Base-by-base conservation (phyloP, 345 rosid species). In the Eucalyptus marginata region DNA sequence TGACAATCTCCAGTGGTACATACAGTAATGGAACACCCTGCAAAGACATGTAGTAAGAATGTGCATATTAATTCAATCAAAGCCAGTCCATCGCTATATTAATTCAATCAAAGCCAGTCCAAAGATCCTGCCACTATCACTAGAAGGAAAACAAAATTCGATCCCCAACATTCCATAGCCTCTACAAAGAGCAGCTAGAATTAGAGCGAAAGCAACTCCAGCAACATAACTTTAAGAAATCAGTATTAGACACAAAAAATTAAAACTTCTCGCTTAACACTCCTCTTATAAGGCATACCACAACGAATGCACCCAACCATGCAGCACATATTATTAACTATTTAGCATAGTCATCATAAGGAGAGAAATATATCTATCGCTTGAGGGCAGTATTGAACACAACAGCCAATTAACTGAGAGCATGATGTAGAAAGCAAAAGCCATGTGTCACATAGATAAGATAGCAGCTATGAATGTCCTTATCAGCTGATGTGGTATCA, bases 21-120 rank as follows among this genome's bases (percentile, higher is more conserved):
- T 96, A 97, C 56, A 98, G 91, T 89, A 98, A 91, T 4, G 98
- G 99, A 58, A 95, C 96, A 76, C 98, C 98, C 99, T 98, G 93
- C 44, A 79, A 64, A 49, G 47, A 88, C 58, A 49, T 13, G 47
- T 27, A 76, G 52, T 76, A 76, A 76, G 47, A 29, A 76, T 11
- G 43, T 0, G 5, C 83, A 36, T 76, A 18, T 40, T 43, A 76
- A 76, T 76, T 76, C 83, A 76, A 76, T 76, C 47, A 76, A 71
- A 71, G 47, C 5, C 46, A 36, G 83, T 76, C 83, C 83, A 36
- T 76, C 5, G 5, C 84, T 0, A 40, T 76, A 20, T 40, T 43
- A 76, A 76, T 76, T 76, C 83, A 76, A 76, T 76, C 47, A 76
- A 76, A 76, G 47, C 5, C 47, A 36, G 83, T 76, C 83, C 83